phyloP scores from a whole-genome alignment of 2,329 filamentous ascomycete species.

The Botrytis hyacinthi region DNA sequence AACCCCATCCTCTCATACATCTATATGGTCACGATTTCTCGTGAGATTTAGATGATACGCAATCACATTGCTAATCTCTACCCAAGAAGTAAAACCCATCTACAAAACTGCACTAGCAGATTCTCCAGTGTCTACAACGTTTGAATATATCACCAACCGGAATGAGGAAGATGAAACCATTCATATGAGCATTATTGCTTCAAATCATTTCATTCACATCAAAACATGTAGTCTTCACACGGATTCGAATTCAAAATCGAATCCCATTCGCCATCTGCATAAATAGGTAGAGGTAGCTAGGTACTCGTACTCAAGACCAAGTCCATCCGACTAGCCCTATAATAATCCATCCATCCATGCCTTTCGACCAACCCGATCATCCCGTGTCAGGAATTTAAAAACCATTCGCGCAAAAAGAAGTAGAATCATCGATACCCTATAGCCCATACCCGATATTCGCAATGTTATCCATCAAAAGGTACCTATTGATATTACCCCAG shows the following conservation, averaged over 20 bases:
- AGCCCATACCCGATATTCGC: conserved; percentile 11
- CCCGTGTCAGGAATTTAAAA: conserved; percentile 1
- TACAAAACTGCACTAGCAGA: too few species aligned
- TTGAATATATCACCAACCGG: too few species aligned
- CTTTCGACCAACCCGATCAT: conserved; percentile 6
- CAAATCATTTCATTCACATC: background rate
- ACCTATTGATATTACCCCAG: conserved; percentile 9
- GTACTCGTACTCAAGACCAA: conserved; percentile 5
- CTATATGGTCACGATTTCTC: too few species aligned
- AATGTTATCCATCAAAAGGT: conserved; percentile 18
- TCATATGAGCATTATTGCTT: background rate
- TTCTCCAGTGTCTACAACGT: too few species aligned
- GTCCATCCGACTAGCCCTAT: conserved; percentile 6
- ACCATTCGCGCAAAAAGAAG: conserved; percentile 7
- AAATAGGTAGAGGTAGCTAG: conserved; percentile 11
- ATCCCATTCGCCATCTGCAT: conserved; percentile 4
- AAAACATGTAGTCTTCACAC: background rate
- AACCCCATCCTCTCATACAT: too few species aligned
- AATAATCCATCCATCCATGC: conserved; percentile 17
- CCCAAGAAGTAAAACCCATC: too few species aligned
- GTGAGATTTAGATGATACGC: too few species aligned
- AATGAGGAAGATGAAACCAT: too few species aligned
- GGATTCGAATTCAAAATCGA: background rate
- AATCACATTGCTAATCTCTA: too few species aligned
- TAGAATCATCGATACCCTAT: conserved; percentile 8